Percentiles rank a stretch among this genome's conserved stretches.
Evolutionary conservation across 345 rosid species (phyloP).

Genomic region (Eucalyptus camaldulensis): DNA sequence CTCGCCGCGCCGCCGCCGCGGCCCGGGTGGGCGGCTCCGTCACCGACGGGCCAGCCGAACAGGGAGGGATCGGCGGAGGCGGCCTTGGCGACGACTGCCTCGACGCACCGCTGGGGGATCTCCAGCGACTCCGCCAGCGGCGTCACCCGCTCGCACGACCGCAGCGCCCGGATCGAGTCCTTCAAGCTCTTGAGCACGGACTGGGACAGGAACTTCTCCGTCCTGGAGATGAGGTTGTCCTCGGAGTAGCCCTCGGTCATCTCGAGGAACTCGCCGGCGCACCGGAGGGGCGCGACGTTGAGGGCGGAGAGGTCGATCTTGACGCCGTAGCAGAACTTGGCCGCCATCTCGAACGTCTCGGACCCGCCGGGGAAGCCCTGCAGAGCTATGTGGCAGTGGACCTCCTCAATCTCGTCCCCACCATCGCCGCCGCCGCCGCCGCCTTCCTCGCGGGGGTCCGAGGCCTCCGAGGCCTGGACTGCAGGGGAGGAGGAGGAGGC

Average conservation of each 20-base stretch:
- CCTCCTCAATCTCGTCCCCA: slow-evolving; percentile 17
- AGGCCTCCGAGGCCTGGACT: neutral
- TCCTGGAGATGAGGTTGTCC: slow-evolving; percentile 60
- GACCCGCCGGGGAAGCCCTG: slow-evolving; percentile 87
- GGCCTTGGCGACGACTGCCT: slow-evolving; percentile 50
- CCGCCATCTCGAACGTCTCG: slow-evolving; percentile 72
- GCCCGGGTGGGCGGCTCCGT: slow-evolving; percentile 3
- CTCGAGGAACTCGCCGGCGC: slow-evolving; percentile 81
- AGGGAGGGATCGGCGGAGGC: slow-evolving; percentile 57
- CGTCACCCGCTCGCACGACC: slow-evolving; percentile 60
- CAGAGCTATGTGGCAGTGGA: slow-evolving; percentile 34
- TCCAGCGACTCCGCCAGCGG: slow-evolving; percentile 42
- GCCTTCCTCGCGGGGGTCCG: neutral
- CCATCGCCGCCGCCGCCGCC: neutral
- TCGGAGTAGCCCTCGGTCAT: slow-evolving; percentile 83
- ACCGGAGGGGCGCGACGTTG: slow-evolving; percentile 66
- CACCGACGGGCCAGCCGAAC: slow-evolving; percentile 92
- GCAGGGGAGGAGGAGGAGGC: neutral
- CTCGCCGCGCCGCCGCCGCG: slow-evolving; percentile 1
- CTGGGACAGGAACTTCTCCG: slow-evolving; percentile 58
- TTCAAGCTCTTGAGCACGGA: slow-evolving; percentile 55
- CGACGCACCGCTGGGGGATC: slow-evolving; percentile 54
- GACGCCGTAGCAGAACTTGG: slow-evolving; percentile 94
- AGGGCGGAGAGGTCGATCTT: slow-evolving; percentile 62
- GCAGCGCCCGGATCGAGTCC: slow-evolving; percentile 66